These are phyloP conservation scores for Claviceps lovelessii DNA, from an alignment of 2,329 filamentous ascomycete species.

Conservation along the genomic window DNA sequence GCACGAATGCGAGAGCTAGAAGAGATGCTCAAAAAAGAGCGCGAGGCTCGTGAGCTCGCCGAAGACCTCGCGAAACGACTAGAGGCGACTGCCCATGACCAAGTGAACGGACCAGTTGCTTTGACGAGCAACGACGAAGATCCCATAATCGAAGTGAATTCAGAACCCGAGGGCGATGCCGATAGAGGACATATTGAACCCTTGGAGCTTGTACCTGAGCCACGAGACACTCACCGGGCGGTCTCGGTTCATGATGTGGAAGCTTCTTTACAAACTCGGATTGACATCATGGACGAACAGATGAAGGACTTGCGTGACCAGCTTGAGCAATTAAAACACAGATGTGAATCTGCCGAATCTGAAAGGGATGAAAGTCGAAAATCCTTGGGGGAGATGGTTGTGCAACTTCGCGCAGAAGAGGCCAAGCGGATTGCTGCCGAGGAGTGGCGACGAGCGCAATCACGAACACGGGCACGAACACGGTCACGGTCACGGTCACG, in stretches of 20 bases:
- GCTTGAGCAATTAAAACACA: constrained; percentile 60
- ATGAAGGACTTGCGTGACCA: constrained; percentile 71
- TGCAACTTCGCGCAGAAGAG: constrained; percentile 60
- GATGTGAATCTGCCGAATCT: constrained; percentile 67
- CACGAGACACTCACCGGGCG: neutral
- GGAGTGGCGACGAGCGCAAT: constrained; percentile 18
- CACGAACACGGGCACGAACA: neutral
- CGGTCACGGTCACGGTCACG: neutral
- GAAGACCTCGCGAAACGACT: constrained; percentile 67
- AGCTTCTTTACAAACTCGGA: constrained; percentile 41
- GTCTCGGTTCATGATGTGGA: constrained; percentile 14
- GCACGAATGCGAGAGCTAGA: constrained; percentile 71
- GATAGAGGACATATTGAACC: neutral
- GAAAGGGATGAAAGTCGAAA: constrained; percentile 60
- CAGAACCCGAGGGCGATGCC: constrained; percentile 7
- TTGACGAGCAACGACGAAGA: constrained; percentile 11
- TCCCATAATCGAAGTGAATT: constrained; percentile 11
- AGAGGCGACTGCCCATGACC: constrained; percentile 34
- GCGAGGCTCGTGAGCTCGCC: constrained; percentile 65
- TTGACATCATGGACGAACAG: constrained; percentile 64
- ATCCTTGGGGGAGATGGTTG: constrained; percentile 75
- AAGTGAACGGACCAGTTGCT: constrained; percentile 16
- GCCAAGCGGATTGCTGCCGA: constrained; percentile 31
- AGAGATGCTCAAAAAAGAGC: constrained; percentile 56
- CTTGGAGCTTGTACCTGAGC: neutral